Evolutionary conservation across 2,329 filamentous ascomycete species (phyloP).

Genomic region (Neonectria coccinea): DNA sequence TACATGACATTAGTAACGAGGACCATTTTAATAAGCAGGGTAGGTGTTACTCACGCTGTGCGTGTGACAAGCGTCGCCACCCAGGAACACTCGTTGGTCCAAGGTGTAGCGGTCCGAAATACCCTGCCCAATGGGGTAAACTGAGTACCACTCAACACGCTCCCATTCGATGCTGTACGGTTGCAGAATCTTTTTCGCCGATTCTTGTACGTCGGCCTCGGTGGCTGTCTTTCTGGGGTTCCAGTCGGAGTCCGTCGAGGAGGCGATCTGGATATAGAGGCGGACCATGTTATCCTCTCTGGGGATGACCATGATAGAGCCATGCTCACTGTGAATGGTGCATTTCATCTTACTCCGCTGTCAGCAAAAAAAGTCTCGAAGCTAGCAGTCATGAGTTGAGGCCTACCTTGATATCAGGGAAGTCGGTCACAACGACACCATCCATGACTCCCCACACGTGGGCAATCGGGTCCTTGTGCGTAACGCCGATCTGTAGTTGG

Average conservation of each 20-base stretch:
- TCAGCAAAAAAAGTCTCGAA: constrained; percentile 53
- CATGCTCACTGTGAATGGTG: constrained; percentile 78
- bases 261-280: constrained; percentile 76
- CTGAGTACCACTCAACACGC: constrained; percentile 78
- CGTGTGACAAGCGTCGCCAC: constrained; percentile 83
- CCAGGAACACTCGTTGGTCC: constrained; percentile 78
- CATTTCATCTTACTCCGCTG: constrained; percentile 71
- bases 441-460: constrained; percentile 84
- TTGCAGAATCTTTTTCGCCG: constrained; percentile 73
- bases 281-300: constrained; percentile 76
- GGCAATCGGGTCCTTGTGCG: constrained; percentile 75
- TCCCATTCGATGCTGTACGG: constrained; percentile 78
- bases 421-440: constrained; percentile 77
- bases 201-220: constrained; percentile 71
- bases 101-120: constrained; percentile 76
- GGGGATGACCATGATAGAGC: constrained; percentile 85
- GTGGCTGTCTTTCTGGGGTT: constrained; percentile 73
- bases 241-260: constrained; percentile 71
- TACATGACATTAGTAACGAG: constrained; percentile 55
- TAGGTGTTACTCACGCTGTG: constrained; percentile 69
- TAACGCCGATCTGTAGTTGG: constrained; percentile 76
- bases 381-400: not conserved
- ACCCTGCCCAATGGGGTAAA: constrained; percentile 81
- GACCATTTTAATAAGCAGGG: constrained; percentile 49
- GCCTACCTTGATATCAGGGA: constrained; percentile 78